A percentile compares a stretch with the other conserved stretches of the same genome.
These are phyloP conservation scores for Ilyonectria sp. DNA, from an alignment of 2,329 filamentous ascomycete species.

Conservation along the genomic window DNA sequence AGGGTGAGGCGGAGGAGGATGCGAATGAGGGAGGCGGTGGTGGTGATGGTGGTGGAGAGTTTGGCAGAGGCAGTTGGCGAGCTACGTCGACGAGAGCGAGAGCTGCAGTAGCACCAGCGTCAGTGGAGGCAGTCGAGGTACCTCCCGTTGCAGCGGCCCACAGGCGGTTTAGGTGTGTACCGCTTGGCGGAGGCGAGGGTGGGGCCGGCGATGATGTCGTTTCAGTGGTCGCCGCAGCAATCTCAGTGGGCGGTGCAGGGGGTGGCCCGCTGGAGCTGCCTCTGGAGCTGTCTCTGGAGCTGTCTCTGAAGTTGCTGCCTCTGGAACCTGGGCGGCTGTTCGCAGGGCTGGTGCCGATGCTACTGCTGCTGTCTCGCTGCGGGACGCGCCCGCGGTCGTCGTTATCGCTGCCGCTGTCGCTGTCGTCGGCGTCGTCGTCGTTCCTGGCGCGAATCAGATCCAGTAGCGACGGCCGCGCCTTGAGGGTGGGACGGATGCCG, in stretches of 20 bases:
- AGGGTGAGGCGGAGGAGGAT: slow-evolving; percentile 50
- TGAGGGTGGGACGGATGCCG: slow-evolving; percentile 65
- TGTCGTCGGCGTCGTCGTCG: slow-evolving; percentile 45
- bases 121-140: slow-evolving; percentile 13
- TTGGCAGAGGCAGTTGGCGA: slow-evolving; percentile 58
- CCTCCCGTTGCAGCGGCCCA: slow-evolving; percentile 14
- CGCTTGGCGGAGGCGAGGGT: slow-evolving; percentile 32
- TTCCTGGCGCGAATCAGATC: slow-evolving; percentile 62
- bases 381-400: slow-evolving; percentile 3
- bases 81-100: slow-evolving; percentile 53
- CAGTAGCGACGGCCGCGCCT: slow-evolving; percentile 68
- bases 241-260: slow-evolving; percentile 39
- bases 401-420: slow-evolving; percentile 25
- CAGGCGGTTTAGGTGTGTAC: slow-evolving; percentile 19
- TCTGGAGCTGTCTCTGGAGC: slow-evolving; percentile 35
- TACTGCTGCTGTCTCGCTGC: not conserved
- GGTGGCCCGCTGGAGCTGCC: slow-evolving; percentile 41
- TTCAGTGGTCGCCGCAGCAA: slow-evolving; percentile 40
- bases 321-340: slow-evolving; percentile 28
- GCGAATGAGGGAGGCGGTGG: slow-evolving; percentile 51
- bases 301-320: slow-evolving; percentile 32
- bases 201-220: slow-evolving; percentile 54
- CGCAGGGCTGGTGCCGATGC: not conserved
- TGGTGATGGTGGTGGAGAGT: slow-evolving; percentile 59
- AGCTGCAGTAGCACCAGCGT: slow-evolving; percentile 41